phyloP scores from a whole-genome alignment of 1,139 yeast species.

The Yamadazyma atmosphaerica region DNA sequence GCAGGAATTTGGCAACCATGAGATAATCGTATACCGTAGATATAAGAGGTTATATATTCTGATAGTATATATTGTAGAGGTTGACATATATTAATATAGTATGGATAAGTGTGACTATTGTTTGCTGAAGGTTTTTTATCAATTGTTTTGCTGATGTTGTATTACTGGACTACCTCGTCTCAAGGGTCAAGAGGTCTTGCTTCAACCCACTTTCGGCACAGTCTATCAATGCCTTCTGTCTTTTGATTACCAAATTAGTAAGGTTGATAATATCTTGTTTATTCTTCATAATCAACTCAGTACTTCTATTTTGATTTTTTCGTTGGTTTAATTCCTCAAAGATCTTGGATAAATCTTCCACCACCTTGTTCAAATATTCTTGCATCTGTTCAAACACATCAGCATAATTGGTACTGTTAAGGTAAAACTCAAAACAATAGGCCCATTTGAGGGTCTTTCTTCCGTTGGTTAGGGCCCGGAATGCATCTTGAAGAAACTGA shows the following conservation, averaged over 20 bases:
- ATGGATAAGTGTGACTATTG: too few species aligned
- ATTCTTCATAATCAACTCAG: slow-evolving; percentile 41
- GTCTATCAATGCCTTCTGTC: slow-evolving; percentile 52
- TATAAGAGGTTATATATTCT: too few species aligned
- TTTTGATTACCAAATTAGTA: slow-evolving; percentile 43
- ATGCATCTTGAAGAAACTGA: slow-evolving; percentile 76
- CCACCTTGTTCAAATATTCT: slow-evolving; percentile 66
- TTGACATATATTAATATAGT: too few species aligned
- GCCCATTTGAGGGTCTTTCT: slow-evolving; percentile 89
- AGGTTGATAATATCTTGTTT: slow-evolving; percentile 53
- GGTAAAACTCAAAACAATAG: slow-evolving; percentile 76
- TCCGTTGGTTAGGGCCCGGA: slow-evolving; percentile 62
- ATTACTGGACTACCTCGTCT: neutral
- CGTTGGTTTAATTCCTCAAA: slow-evolving; percentile 59
- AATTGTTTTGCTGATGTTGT: too few species aligned
- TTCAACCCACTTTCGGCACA: slow-evolving; percentile 47
- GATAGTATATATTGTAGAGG: too few species aligned
- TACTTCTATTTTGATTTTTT: slow-evolving; percentile 27
- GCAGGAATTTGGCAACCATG: neutral
- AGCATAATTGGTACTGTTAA: slow-evolving; percentile 49
- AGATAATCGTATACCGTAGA: too few species aligned
- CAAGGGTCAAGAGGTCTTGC: slow-evolving; percentile 24
- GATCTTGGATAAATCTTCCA: slow-evolving; percentile 76
- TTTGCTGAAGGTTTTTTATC: too few species aligned
- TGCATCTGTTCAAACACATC: slow-evolving; percentile 76